Evolutionary conservation across 2,329 filamentous ascomycete genomes (phyloP).

Genomic region (Orbilia javanica): DNA sequence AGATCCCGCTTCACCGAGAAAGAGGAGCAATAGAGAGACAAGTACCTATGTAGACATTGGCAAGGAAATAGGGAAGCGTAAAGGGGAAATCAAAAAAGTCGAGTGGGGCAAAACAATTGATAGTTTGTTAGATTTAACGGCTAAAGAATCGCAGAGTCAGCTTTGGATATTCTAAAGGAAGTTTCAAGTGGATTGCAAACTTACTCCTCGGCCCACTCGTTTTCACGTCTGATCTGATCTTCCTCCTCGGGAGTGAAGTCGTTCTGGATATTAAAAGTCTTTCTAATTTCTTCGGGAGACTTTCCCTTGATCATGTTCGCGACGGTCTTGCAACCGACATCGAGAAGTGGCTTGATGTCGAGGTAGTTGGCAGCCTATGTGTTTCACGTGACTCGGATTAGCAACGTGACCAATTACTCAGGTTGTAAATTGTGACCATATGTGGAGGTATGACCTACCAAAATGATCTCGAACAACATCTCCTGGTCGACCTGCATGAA

Average conservation of each 20-base stretch:
- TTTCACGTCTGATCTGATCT: conserved; percentile 93
- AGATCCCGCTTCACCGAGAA: conserved; percentile 11
- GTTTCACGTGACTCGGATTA: conserved; percentile 52
- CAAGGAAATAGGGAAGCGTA: background rate
- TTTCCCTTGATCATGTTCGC: conserved; percentile 99
- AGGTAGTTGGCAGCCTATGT: conserved; percentile 93
- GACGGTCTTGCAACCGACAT: conserved; percentile 99
- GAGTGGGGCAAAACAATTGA: background rate
- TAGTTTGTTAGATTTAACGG: conserved; percentile 39
- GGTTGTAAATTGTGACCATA: background rate
- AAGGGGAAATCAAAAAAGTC: background rate
- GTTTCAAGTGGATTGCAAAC: conserved; percentile 58
- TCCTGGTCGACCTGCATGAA: conserved; percentile 99
- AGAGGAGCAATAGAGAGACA: conserved; percentile 14
- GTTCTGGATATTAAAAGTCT: conserved; percentile 99
- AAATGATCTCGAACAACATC: conserved; percentile 99
- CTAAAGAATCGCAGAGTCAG: background rate
- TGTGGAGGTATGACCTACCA: conserved; percentile 72
- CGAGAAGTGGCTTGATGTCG: conserved; percentile 97
- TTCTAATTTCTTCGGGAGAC: conserved; percentile 97
- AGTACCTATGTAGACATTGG: conserved; percentile 20
- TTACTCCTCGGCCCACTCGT: conserved; percentile 89
- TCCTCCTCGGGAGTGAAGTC: conserved; percentile 99
- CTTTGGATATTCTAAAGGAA: background rate
- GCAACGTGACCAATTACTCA: conserved; percentile 29